These are phyloP conservation scores for Leptographium lundbergii DNA, from an alignment of 2,329 filamentous ascomycete genomes.

Conservation along the genomic window DNA sequence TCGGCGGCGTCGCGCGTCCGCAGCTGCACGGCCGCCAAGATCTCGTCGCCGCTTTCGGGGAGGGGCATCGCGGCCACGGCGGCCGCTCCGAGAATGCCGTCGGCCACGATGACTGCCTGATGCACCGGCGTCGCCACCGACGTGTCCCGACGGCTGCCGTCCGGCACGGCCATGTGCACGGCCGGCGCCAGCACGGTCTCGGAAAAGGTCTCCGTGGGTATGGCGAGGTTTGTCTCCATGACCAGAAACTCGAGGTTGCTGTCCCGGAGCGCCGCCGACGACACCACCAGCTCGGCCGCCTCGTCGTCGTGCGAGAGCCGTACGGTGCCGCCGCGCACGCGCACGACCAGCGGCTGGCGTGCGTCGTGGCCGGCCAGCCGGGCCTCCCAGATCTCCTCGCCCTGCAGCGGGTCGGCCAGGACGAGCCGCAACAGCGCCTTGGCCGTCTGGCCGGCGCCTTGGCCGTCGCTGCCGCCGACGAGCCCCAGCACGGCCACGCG, in stretches of 20 bases:
- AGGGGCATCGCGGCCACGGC: constrained; percentile 32
- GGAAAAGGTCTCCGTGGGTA: constrained; percentile 37
- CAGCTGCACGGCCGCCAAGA: constrained; percentile 45
- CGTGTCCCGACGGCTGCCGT: constrained; percentile 50
- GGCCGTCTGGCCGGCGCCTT: constrained; percentile 33
- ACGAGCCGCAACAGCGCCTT: constrained; percentile 56
- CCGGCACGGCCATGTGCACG: constrained; percentile 55
- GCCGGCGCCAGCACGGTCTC: constrained; percentile 64
- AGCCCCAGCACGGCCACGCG: constrained; percentile 45
- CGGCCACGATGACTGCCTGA: constrained; percentile 59
- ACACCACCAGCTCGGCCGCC: constrained; percentile 34
- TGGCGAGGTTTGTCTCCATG: constrained; percentile 26
- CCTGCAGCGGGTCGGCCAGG: constrained; percentile 55
- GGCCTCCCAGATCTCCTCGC: constrained; percentile 54
- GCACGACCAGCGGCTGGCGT: constrained; percentile 48
- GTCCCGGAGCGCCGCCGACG: constrained; percentile 47
- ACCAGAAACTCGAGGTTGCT: constrained; percentile 53
- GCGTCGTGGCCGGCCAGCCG: constrained; percentile 40
- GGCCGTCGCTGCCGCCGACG: constrained; percentile 23
- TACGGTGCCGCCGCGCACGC: constrained; percentile 26
- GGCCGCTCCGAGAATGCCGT: constrained; percentile 58
- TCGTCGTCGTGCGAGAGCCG: constrained; percentile 23
- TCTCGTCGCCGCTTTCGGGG: constrained; percentile 25
- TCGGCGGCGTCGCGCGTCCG: constrained; percentile 10
- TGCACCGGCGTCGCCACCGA: constrained; percentile 74